phyloP scores from a whole-genome alignment of 768 basidiomycete genomes.

The Kondoa subrosea region DNA sequence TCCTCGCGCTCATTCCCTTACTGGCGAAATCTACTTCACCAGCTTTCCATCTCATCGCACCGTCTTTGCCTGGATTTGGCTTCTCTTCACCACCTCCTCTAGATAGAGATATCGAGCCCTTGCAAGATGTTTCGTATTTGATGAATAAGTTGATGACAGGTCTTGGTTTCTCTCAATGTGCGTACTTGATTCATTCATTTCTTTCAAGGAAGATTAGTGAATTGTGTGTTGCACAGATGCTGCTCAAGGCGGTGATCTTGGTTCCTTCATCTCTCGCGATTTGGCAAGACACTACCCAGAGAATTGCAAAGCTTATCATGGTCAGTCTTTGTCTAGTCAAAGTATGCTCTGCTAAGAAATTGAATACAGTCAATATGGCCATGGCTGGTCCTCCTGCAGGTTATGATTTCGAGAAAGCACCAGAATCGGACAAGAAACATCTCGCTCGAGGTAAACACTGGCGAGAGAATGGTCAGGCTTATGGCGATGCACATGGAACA shows the following conservation, averaged over 20 bases:
- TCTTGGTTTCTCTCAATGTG: slow-evolving; percentile 13
- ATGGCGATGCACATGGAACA: slow-evolving; percentile 17
- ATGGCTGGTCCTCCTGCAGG: neutral
- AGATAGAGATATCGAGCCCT: slow-evolving; percentile 12
- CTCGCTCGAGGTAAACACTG: slow-evolving; percentile 12
- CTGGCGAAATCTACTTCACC: slow-evolving; percentile 15
- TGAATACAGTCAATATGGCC: slow-evolving; percentile 7
- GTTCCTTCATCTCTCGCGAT: slow-evolving; percentile 14
- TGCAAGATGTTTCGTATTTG: slow-evolving; percentile 17
- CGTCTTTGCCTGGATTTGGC: slow-evolving; percentile 23
- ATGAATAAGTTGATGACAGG: slow-evolving; percentile 22
- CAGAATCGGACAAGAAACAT: neutral
- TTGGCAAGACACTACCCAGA: slow-evolving; percentile 9
- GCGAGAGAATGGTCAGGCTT: slow-evolving; percentile 17
- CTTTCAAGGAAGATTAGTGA: neutral
- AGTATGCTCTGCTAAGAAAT: no score
- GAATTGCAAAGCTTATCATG: neutral
- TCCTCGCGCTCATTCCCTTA: slow-evolving; percentile 21
- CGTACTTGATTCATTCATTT: neutral
- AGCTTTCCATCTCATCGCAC: slow-evolving; percentile 24
- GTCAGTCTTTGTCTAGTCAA: no score
- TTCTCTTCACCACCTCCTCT: slow-evolving; percentile 18
- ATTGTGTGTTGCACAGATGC: neutral
- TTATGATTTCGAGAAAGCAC: neutral
- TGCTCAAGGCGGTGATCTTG: slow-evolving; percentile 20